A percentile compares a stretch with the other conserved stretches of the same genome.
These are phyloP conservation scores for Albophoma yamanashiensis DNA, from an alignment of 2,329 filamentous ascomycete genomes.

Conservation along the genomic window DNA sequence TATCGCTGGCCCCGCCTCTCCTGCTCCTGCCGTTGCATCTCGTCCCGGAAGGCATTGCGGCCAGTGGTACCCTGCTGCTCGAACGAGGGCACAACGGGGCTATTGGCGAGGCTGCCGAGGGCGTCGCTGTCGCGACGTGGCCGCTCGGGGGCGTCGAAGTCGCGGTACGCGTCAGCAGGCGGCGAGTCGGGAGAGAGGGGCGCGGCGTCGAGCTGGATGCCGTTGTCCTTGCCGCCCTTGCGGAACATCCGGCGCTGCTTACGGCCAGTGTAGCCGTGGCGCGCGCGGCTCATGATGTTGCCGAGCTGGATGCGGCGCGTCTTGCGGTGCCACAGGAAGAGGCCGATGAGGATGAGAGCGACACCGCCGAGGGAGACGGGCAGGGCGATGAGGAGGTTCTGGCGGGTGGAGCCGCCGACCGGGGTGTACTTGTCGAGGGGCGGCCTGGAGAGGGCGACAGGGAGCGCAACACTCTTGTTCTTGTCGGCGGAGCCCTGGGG, in stretches of 20 bases:
- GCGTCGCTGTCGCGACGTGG: conserved; percentile 32
- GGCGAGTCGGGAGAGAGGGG: conserved; percentile 4
- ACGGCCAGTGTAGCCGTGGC: conserved; percentile 33
- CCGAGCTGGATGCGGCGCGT: conserved; percentile 38
- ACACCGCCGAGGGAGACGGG: conserved; percentile 39
- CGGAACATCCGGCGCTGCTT: conserved; percentile 24
- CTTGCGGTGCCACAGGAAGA: conserved; percentile 45
- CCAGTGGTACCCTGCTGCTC: conserved; percentile 24
- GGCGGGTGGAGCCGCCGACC: conserved; percentile 19
- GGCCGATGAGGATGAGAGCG: conserved; percentile 37
- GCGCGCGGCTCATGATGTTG: conserved; percentile 37
- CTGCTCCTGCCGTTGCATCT: conserved; percentile 35
- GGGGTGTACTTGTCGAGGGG: conserved; percentile 26
- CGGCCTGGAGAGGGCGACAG: conserved; percentile 22
- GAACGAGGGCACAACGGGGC: conserved; percentile 31
- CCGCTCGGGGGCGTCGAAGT: conserved; percentile 4
- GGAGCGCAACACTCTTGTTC: conserved; percentile 29
- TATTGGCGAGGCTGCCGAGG: conserved; percentile 37
- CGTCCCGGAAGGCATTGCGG: conserved; percentile 37
- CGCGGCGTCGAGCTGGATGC: conserved; percentile 33
- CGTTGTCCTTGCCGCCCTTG: conserved; percentile 20
- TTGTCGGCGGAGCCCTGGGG: conserved; percentile 21
- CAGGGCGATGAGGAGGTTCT: conserved; percentile 41
- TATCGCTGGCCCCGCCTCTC: conserved; percentile 17
- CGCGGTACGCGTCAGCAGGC: conserved; percentile 12